Base-by-base conservation (phyloP, 306 rosid genomes). In the Astragalus membranaceus region DNA sequence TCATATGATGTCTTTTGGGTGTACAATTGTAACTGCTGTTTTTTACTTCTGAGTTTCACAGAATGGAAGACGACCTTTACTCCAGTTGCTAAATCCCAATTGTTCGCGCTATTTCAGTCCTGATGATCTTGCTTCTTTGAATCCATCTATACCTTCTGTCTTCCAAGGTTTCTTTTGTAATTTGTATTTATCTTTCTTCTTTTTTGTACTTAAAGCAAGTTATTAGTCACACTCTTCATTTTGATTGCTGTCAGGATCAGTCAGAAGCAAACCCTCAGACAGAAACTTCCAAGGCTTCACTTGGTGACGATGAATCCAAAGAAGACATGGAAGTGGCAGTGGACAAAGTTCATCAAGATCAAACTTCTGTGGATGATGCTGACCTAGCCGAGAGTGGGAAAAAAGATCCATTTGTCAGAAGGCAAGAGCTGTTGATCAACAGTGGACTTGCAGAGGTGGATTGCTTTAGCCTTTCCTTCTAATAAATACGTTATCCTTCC, bases 361-460 rank as follows among this genome's bases (percentile, higher is more conserved):
- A 73, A 13, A 78, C 70, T 71, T 70, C 80, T 49, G 80, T 13
- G 33, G 88, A 84, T 51, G 76, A 69, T 68, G 52, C 79, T 70
- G 73, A 74, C 43, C 67, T 75, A 5, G 87, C 81, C 58, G 97
- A 94, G 72, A 82, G 91, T 70, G 97, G 99, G n/a, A 88, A 90
- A 70, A 94, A 94, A 69, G 96, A 94, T 71, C 97, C 99, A 59
- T 50, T 66, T n/a, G 76, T 88, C 11, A 80, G 96, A 82, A 91
- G 99, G 85, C 92, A 83, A 26, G 99, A 94, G 73, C 82, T 94
- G 63, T 83, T 94, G 89, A 85, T 94, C 82, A 79, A 91, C 69
- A 91, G 99, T 37, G 95, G 99, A 53, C 86, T 94, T 61, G 97
- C 96, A 35, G 95, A 94, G 97, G 99, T 94, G 61, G 56, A 85